A percentile compares a stretch with the other conserved stretches of the same genome.
Conservation (phyloP, 2,329 filamentous ascomycete species). For the Thelonectria blattea region DNA sequence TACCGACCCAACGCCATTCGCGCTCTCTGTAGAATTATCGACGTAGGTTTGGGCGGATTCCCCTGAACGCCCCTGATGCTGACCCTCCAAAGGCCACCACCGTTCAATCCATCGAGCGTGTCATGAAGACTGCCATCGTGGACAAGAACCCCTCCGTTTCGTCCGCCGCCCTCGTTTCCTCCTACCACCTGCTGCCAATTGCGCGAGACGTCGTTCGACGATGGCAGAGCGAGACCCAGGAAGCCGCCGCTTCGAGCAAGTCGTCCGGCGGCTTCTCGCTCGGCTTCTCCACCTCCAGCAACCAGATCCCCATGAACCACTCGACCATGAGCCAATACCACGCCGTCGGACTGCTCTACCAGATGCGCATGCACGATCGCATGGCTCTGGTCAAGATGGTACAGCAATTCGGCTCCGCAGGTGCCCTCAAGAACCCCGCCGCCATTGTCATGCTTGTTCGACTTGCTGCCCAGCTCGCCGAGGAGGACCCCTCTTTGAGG, state of each 20-base stretch:
- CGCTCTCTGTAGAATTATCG: conserved; percentile 94
- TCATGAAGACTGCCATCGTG: conserved; percentile 99
- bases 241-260: conserved; percentile 89
- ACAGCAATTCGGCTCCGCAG: conserved; percentile 93
- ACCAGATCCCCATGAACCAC: conserved; percentile 80
- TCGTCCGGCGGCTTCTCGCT: conserved; percentile 89
- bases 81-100: conserved; percentile 74
- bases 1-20: conserved; percentile 96
- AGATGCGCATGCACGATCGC: conserved; percentile 96
- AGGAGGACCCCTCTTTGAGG: conserved; percentile 86
- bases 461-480: conserved; percentile 89
- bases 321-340: conserved; percentile 99
- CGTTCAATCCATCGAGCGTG: conserved; percentile 95
- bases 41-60: conserved; percentile 65
- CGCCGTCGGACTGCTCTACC: conserved; percentile 94
- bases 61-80: conserved; percentile 34
- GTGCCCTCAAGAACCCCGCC: conserved; percentile 92
- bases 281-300: conserved; percentile 83
- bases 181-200: conserved; percentile 96
- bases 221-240: conserved; percentile 98
- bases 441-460: conserved; percentile 92
- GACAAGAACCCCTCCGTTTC: conserved; percentile 98
- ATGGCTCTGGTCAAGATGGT: conserved; percentile 99
- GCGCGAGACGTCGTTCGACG: conserved; percentile 93
- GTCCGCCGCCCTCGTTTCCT: conserved; percentile 93